Percentiles rank a stretch among this genome's conserved stretches.
Conservation (phyloP, 345 rosid species). For the Populus euphratica region DNA sequence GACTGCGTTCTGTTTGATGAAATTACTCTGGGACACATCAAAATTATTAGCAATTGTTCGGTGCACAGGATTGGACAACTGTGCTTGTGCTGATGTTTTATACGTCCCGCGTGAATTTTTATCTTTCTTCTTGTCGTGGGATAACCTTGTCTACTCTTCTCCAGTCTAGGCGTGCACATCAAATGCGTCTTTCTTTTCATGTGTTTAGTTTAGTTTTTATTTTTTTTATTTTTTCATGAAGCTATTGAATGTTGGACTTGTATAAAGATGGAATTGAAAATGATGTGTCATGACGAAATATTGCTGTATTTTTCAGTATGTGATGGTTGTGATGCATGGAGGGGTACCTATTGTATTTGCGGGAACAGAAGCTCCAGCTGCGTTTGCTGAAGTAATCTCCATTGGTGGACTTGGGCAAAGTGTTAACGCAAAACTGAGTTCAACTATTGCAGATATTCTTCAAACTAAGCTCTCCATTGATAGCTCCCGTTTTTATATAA, state of each 20-base stretch:
- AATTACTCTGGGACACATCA: slow-evolving; percentile 17
- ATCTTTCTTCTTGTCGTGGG: not conserved
- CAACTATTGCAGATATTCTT: slow-evolving; percentile 73
- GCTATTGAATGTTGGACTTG: not conserved
- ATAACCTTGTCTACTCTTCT: not conserved
- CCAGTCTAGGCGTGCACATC: not conserved
- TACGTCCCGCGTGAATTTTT: not conserved
- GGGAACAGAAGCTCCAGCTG: slow-evolving; percentile 85
- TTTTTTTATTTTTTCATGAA: not conserved
- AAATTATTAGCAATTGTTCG: no score
- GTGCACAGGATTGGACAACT: not conserved
- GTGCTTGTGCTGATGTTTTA: not conserved
- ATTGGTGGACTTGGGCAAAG: slow-evolving; percentile 72
- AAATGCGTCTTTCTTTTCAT: not conserved
- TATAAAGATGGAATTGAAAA: not conserved
- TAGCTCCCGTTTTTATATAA: slow-evolving; percentile 84
- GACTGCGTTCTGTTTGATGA: slow-evolving; percentile 35
- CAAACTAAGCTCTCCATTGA: slow-evolving; percentile 75
- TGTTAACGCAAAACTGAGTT: slow-evolving; percentile 75
- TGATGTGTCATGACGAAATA: not conserved
- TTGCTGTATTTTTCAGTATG: slow-evolving; percentile 47
- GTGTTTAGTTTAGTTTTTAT: not conserved
- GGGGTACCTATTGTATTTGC: slow-evolving; percentile 86
- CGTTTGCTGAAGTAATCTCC: slow-evolving; percentile 83
- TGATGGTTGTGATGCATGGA: slow-evolving; percentile 82